phyloP scores from a whole-genome alignment of 108 stramenopile genomes.

The Skeletonema menzelii region DNA sequence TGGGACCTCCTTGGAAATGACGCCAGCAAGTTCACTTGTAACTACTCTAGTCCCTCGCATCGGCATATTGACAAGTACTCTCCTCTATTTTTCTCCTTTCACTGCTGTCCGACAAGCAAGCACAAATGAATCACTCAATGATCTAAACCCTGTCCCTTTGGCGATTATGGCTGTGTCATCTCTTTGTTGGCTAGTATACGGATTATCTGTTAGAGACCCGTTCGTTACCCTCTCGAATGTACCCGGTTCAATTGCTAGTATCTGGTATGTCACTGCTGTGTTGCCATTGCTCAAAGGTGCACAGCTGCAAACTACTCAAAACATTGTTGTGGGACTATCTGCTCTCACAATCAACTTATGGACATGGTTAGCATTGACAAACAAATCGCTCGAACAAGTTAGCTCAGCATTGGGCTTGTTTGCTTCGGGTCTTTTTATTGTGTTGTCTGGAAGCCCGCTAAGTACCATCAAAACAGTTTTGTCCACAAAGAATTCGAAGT shows the following conservation, averaged over 20 bases:
- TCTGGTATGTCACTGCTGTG: constrained; percentile 46
- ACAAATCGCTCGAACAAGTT: constrained; percentile 29
- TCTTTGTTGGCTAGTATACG: constrained; percentile 52
- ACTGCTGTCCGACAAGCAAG: constrained; percentile 38
- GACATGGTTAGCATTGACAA: constrained; percentile 48
- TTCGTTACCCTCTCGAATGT: constrained; percentile 55
- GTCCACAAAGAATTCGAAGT: constrained; percentile 34
- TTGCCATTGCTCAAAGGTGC: constrained; percentile 26
- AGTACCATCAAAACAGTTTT: constrained; percentile 49
- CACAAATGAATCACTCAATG: constrained; percentile 21
- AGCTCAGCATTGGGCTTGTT: constrained; percentile 41
- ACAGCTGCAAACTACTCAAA: constrained; percentile 31
- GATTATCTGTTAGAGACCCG: constrained; percentile 45
- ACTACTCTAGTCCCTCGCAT: constrained; percentile 39
- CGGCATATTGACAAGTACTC: constrained; percentile 48
- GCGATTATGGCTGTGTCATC: constrained; percentile 55
- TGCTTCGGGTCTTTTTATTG: constrained; percentile 47
- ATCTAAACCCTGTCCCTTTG: constrained; percentile 51
- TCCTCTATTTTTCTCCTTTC: constrained; percentile 52
- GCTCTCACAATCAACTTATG: constrained; percentile 48
- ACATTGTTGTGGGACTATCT: constrained; percentile 16
- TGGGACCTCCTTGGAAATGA: constrained; percentile 20
- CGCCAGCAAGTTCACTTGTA: constrained; percentile 6
- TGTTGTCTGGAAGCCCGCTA: constrained; percentile 49
- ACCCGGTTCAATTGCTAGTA: constrained; percentile 39